Percentiles rank a stretch among this genome's conserved stretches.
phyloP scores from a whole-genome alignment of 2,329 filamentous ascomycete genomes.

The Fusarium gaditjirri region DNA sequence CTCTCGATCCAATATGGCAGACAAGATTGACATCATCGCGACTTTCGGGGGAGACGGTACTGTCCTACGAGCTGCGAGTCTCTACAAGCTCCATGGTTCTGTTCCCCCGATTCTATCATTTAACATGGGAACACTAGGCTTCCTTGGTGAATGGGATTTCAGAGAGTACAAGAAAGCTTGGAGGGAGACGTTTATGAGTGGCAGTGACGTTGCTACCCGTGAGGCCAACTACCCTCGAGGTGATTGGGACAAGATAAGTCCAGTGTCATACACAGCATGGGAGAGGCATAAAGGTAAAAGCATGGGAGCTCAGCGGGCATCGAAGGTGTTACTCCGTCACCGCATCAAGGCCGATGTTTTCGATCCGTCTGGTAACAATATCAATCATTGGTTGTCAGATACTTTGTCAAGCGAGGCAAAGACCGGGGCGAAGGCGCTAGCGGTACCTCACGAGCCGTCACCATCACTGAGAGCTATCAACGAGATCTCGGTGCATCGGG shows the following conservation, averaged over 20 bases:
- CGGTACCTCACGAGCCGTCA: constrained; percentile 50
- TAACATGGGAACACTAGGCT: constrained; percentile 95
- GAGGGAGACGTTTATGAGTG: constrained; percentile 89
- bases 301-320: constrained; percentile 78
- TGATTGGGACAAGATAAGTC: constrained; percentile 37
- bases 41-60: constrained; percentile 85
- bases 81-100: constrained; percentile 79
- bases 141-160: constrained; percentile 97
- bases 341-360: constrained; percentile 88
- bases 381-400: constrained; percentile 62
- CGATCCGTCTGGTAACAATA: constrained; percentile 70
- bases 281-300: constrained; percentile 80
- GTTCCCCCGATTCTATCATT: constrained; percentile 95
- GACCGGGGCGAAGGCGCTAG: constrained; percentile 49
- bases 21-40: constrained; percentile 87
- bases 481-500: constrained; percentile 92
- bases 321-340: constrained; percentile 86
- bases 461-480: constrained; percentile 81
- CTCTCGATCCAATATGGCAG: constrained; percentile 66
- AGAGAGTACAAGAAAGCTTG: constrained; percentile 91
- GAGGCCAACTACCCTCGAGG: constrained; percentile 53
- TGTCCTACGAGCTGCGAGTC: constrained; percentile 51
- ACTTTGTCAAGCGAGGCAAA: constrained; percentile 59
- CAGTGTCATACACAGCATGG: constrained; percentile 63
- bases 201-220: constrained; percentile 62